These are phyloP conservation scores for Claviceps cyperi DNA, from an alignment of 2,329 filamentous ascomycete genomes.

Conservation along the genomic window DNA sequence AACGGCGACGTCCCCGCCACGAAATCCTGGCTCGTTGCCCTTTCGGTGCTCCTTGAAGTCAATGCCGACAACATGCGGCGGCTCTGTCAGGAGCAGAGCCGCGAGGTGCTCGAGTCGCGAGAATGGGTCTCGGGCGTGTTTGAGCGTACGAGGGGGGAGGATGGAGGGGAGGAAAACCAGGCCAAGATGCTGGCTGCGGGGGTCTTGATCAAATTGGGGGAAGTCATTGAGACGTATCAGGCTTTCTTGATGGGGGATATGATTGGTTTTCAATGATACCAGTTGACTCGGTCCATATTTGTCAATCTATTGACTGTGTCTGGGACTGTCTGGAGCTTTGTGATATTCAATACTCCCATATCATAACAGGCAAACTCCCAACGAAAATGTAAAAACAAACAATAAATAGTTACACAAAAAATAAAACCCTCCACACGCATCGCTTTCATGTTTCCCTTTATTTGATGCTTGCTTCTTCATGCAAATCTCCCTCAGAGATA, in stretches of 20 bases:
- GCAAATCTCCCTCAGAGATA: no score
- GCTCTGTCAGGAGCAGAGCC: slow-evolving; percentile 59
- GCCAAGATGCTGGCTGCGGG: slow-evolving; percentile 67
- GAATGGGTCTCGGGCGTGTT: slow-evolving; percentile 77
- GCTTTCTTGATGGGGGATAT: slow-evolving; percentile 59
- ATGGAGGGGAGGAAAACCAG: slow-evolving; percentile 56
- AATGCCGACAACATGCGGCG: slow-evolving; percentile 58
- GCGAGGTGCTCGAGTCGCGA: slow-evolving; percentile 69
- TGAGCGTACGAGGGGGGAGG: slow-evolving; percentile 37
- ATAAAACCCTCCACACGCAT: no score
- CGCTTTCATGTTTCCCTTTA: no score
- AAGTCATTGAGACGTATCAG: slow-evolving; percentile 73
- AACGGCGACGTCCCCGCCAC: slow-evolving; percentile 52
- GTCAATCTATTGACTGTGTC: no score
- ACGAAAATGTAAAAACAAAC: no score
- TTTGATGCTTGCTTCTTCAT: no score
- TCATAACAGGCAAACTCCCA: no score
- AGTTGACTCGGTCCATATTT: neutral
- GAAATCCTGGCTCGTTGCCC: slow-evolving; percentile 61
- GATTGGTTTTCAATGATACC: slow-evolving; percentile 23
- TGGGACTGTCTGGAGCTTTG: no score
- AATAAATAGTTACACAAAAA: no score
- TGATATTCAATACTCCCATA: no score
- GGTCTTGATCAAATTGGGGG: slow-evolving; percentile 61
- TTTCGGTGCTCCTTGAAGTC: slow-evolving; percentile 69